These are phyloP conservation scores for Leccinum pachyderme DNA, from an alignment of 1,284 basidiomycete genomes.

Conservation along the genomic window DNA sequence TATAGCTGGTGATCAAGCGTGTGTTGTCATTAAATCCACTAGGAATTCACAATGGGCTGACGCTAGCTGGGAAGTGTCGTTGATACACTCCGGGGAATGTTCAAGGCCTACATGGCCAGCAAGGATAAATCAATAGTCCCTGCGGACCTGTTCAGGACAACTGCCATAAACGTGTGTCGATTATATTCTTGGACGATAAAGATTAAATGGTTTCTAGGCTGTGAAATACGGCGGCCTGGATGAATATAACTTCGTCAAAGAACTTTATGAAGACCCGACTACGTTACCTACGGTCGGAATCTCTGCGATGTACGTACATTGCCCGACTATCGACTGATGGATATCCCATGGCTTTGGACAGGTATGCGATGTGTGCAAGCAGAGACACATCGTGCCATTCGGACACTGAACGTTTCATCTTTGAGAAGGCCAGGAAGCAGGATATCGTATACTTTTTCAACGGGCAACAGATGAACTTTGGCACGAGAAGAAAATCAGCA, in stretches of 20 bases:
- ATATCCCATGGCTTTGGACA: constrained; percentile 5
- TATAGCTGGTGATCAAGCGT: constrained; percentile 61
- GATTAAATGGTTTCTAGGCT: constrained; percentile 40
- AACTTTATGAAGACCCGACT: constrained; percentile 69
- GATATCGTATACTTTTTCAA: constrained; percentile 47
- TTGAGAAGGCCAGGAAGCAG: constrained; percentile 50
- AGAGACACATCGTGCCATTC: constrained; percentile 40
- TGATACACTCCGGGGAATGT: constrained; percentile 72
- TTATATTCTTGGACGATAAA: constrained; percentile 1
- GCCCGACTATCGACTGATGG: background rate
- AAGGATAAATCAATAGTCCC: constrained; percentile 82
- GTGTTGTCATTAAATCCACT: constrained; percentile 12
- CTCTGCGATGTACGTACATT: constrained; percentile 60
- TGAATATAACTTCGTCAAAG: constrained; percentile 77
- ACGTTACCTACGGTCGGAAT: constrained; percentile 69
- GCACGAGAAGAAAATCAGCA: constrained; percentile 34
- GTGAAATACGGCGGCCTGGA: constrained; percentile 72
- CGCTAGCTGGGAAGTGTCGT: constrained; percentile 52
- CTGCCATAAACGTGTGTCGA: constrained; percentile 47
- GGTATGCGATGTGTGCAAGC: constrained; percentile 36
- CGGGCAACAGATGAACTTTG: constrained; percentile 38
- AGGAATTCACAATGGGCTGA: background rate
- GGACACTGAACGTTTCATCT: constrained; percentile 48
- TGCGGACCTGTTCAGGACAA: constrained; percentile 63
- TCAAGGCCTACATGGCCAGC: constrained; percentile 68